phyloP scores from a whole-genome alignment of 2,329 filamentous ascomycete genomes.

The Geosmithia putterillii region DNA sequence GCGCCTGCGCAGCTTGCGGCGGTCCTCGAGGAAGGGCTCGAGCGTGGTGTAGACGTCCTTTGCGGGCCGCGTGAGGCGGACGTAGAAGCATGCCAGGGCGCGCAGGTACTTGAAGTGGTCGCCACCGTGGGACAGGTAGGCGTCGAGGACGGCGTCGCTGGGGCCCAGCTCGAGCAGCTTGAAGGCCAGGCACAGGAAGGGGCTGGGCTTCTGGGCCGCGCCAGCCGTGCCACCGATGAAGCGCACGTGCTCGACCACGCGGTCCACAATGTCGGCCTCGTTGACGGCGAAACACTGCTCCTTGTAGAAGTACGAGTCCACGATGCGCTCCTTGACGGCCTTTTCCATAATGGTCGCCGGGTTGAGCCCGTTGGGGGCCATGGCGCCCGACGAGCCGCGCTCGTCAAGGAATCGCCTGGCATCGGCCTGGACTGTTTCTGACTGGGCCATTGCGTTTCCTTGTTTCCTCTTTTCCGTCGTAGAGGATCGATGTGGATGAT shows the following conservation, averaged over 20 bases:
- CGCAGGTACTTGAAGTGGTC: slow-evolving; percentile 78
- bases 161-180: slow-evolving; percentile 87
- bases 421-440: slow-evolving; percentile 59
- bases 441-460: slow-evolving; percentile 19
- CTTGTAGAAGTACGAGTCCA: slow-evolving; percentile 95
- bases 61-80: slow-evolving; percentile 74
- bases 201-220: slow-evolving; percentile 71
- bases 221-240: slow-evolving; percentile 87
- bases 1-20: slow-evolving; percentile 69
- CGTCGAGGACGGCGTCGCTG: slow-evolving; percentile 61
- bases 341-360: slow-evolving; percentile 95
- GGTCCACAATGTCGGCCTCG: slow-evolving; percentile 70
- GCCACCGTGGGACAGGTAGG: slow-evolving; percentile 68
- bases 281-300: slow-evolving; percentile 97
- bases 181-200: slow-evolving; percentile 88
- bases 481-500: neutral
- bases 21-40: slow-evolving; percentile 74
- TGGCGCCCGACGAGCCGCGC: slow-evolving; percentile 63
- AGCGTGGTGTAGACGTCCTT: slow-evolving; percentile 69
- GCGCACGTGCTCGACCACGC: slow-evolving; percentile 68
- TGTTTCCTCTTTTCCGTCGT: neutral
- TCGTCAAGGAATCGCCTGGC: slow-evolving; percentile 78
- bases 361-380: slow-evolving; percentile 80
- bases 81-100: slow-evolving; percentile 82
- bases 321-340: slow-evolving; percentile 87